phyloP scores from a whole-genome alignment of 805 yeast genomes.

The Kluyveromyces nonfermentans region DNA sequence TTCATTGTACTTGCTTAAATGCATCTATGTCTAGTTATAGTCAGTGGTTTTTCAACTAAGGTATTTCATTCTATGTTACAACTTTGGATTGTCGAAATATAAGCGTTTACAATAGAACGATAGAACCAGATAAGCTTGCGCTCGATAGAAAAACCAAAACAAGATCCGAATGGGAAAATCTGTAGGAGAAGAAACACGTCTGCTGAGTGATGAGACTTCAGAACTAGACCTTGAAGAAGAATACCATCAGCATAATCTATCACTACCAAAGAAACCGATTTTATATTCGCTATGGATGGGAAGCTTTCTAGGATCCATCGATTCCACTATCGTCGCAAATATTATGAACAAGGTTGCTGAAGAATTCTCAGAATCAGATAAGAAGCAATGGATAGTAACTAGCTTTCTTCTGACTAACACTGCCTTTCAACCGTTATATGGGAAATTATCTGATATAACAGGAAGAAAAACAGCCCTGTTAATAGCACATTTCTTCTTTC shows the following conservation, averaged over 20 bases:
- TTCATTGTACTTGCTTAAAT: too few relatives aligned
- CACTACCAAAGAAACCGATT: constrained; percentile 25
- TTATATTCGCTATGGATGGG: constrained; percentile 37
- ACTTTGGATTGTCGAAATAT: too few relatives aligned
- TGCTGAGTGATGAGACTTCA: constrained; percentile 3
- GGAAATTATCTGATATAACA: constrained; percentile 46
- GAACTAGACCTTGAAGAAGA: constrained; percentile 14
- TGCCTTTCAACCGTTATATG: constrained; percentile 60
- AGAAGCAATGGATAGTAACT: constrained; percentile 58
- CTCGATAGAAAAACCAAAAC: constrained; percentile 12
- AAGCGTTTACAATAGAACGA: too few relatives aligned
- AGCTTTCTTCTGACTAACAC: constrained; percentile 54
- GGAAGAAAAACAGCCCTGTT: constrained; percentile 40
- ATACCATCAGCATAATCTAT: constrained; percentile 20
- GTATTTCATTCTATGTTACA: too few relatives aligned
- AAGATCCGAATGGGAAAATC: constrained; percentile 2
- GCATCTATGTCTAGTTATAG: too few relatives aligned
- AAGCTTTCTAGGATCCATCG: constrained; percentile 37
- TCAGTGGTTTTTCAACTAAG: too few relatives aligned
- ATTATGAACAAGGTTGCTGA: constrained; percentile 40
- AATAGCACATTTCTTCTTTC: constrained; percentile 35
- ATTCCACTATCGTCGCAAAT: constrained; percentile 40
- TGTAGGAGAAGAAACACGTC: constrained; percentile 2
- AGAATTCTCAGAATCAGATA: constrained; percentile 39
- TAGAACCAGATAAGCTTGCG: too few relatives aligned